These are phyloP conservation scores for Hansenula anomala DNA, from an alignment of 1,139 yeast species.

Conservation along the genomic window DNA sequence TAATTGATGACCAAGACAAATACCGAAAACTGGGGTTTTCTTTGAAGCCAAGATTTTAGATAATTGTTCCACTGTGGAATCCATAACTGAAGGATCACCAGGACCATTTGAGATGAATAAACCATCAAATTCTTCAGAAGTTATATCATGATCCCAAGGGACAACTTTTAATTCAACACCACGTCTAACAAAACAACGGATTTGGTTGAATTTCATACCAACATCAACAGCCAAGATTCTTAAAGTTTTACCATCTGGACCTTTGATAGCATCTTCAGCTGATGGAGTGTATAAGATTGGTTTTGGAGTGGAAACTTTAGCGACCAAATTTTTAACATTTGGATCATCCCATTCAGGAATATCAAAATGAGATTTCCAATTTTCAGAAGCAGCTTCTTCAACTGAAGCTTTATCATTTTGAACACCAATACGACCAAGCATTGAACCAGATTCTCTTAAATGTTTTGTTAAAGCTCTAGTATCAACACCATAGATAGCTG, in stretches of 20 bases:
- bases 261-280: slow-evolving; percentile 46
- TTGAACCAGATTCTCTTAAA: slow-evolving; percentile 89
- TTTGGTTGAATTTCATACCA: slow-evolving; percentile 97
- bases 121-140: slow-evolving; percentile 82
- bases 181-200: slow-evolving; percentile 92
- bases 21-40: slow-evolving; percentile 85
- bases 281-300: slow-evolving; percentile 70
- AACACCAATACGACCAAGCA: slow-evolving; percentile 77
- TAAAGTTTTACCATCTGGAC: slow-evolving; percentile 70
- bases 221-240: slow-evolving; percentile 92
- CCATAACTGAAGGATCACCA: slow-evolving; percentile 93
- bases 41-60: slow-evolving; percentile 54
- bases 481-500: slow-evolving; percentile 97
- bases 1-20: slow-evolving; percentile 98
- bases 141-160: slow-evolving; percentile 91
- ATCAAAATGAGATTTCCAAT: slow-evolving; percentile 64
- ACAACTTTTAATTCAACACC: slow-evolving; percentile 96
- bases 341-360: slow-evolving; percentile 93
- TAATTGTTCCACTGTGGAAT: slow-evolving; percentile 57
- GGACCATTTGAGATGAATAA: slow-evolving; percentile 97
- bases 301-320: slow-evolving; percentile 74
- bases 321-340: slow-evolving; percentile 85
- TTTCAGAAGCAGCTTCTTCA: slow-evolving; percentile 34
- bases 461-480: slow-evolving; percentile 92
- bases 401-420: slow-evolving; percentile 44